A percentile compares a stretch with the other conserved stretches of the same genome.
These are phyloP conservation scores for Cenococcum geophilum DNA, from an alignment of 495 filamentous ascomycete species.

Conservation along the genomic window DNA sequence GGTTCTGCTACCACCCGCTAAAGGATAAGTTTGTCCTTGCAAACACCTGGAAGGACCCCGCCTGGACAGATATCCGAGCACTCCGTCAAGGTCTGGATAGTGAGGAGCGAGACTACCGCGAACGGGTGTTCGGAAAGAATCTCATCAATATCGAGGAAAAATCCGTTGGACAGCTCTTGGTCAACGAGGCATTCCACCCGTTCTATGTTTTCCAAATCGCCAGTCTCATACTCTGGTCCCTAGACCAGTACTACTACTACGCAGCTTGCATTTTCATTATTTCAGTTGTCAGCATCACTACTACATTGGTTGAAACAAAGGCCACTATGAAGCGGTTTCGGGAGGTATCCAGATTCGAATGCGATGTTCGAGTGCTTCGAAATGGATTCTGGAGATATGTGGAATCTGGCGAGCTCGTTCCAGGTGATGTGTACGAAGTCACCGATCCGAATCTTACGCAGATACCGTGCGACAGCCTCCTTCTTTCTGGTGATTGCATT, in stretches of 20 bases:
- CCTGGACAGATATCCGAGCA: conserved; percentile 69
- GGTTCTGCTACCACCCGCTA: conserved; percentile 83
- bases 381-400: conserved; percentile 94
- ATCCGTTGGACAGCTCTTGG: conserved; percentile 67
- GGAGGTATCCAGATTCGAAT: conserved; percentile 91
- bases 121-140: conserved; percentile 82
- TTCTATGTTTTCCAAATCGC: conserved; percentile 98
- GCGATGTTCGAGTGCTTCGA: conserved; percentile 84
- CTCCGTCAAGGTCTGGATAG: conserved; percentile 81
- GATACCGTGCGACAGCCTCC: conserved; percentile 87
- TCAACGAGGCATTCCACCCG: conserved; percentile 95
- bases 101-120: conserved; percentile 78
- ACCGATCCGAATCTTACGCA: conserved; percentile 93
- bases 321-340: conserved; percentile 87
- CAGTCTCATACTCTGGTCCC: conserved; percentile 87
- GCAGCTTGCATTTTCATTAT: conserved; percentile 93
- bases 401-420: conserved; percentile 79
- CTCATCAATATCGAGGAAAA: conserved; percentile 89
- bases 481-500: conserved; percentile 92
- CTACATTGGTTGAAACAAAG: conserved; percentile 84
- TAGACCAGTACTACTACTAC: conserved; percentile 97
- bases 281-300: conserved; percentile 82
- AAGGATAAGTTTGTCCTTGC: conserved; percentile 81
- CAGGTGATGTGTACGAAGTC: conserved; percentile 95
- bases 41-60: conserved; percentile 87